Evolutionary conservation across 805 yeast species (phyloP), one percentile per base, ranked within the genome.

Genomic region (Ogataea nonfermentans): DNA sequence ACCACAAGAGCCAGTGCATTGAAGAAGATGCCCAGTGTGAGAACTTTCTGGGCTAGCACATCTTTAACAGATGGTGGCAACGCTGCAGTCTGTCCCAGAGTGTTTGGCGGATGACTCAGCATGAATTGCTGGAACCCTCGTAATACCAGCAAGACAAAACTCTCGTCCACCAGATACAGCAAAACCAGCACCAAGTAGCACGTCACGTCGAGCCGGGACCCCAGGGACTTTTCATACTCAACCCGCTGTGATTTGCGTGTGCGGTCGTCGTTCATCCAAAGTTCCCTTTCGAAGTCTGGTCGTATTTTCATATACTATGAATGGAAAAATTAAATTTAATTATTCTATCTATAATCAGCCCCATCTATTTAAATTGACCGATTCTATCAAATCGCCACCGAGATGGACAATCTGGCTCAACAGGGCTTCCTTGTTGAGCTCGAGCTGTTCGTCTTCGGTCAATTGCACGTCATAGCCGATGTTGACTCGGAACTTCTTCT

Each of bases 401-500:
- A 81, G 67, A 20, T 73, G 66, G 24, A 73, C 68, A 27, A 93
- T 83, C 61, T 91, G 95, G 42, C 74, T 71, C 43, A 82, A 63
- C n/a, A 86, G 71, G 2, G 91, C 84, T 11, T 76, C 83, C 55
- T 74, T 81, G 61, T 88, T 86, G 42, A 88, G 65, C 25, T 67
- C 68, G 9, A 85, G 81, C 40, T 72, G 72, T 9, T 53, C 59
- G 19, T 55, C 70, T 24, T 69, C 74, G 4, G 70, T 60, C 1
- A 95, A 95, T 55, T 74, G 71, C 41, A 81, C 71, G 52, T 87
- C 81, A 53, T 78, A 81, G 10, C 90, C 95, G 44, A 84, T 60
- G 47, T 84, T 86, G 15, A 84, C 95, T 52, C 82, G 80, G 67
- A 88, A 89, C 60, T 81, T 84, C 56, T 78, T 75, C 45, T 76